These are phyloP conservation scores for Rhodotorula paludigena DNA, from an alignment of 768 basidiomycete genomes.

Conservation along the genomic window DNA sequence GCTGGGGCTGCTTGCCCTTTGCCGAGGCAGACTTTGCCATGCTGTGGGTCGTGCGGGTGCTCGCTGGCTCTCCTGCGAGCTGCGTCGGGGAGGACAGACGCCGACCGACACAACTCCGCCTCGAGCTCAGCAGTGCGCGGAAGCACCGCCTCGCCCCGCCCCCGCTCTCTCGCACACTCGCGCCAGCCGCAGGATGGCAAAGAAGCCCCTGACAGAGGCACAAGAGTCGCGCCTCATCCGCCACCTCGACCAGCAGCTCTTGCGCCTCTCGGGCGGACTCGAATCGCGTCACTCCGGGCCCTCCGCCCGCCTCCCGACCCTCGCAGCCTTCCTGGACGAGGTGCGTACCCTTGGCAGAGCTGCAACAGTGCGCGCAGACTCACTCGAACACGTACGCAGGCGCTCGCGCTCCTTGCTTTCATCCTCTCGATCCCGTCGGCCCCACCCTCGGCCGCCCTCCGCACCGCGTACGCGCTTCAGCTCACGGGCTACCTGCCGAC, in stretches of 20 bases:
- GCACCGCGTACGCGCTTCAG: constrained; percentile 24
- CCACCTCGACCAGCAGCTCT: constrained; percentile 30
- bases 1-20: constrained; percentile 12
- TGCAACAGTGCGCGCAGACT: background rate
- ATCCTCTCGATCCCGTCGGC: constrained; percentile 28
- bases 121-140: background rate
- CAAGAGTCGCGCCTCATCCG: constrained; percentile 30
- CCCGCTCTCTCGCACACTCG: background rate
- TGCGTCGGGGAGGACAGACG: no score
- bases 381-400: background rate
- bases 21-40: constrained; percentile 25
- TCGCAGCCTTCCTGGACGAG: constrained; percentile 18
- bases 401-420: constrained; percentile 21
- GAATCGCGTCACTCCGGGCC: constrained; percentile 11
- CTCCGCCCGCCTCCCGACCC: background rate
- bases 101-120: no score
- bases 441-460: constrained; percentile 18
- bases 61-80: no score
- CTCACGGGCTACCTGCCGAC: constrained; percentile 19
- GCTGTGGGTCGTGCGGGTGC: background rate
- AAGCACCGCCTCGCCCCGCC: no score
- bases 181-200: background rate
- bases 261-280: constrained; percentile 1
- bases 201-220: background rate
- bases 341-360: background rate